phyloP scores from a whole-genome alignment of 176 grass and related monocot genomes.

The Tillandsia fasciculata region DNA sequence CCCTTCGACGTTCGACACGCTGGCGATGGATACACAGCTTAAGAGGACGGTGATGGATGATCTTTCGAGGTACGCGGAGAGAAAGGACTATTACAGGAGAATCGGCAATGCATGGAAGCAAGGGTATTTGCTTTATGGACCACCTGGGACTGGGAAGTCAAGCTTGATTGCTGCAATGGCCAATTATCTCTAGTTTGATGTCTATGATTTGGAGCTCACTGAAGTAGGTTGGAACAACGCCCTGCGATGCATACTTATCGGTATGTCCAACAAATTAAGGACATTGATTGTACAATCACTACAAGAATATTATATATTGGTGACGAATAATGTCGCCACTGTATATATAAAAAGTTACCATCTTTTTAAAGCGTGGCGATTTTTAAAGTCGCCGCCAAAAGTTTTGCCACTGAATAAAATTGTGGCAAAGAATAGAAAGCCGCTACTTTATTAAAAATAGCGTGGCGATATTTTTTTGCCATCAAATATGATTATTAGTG shows the following conservation, averaged over 20 bases:
- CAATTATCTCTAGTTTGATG: slow-evolving; percentile 88
- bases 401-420: too few relatives aligned
- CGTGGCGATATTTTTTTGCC: too few relatives aligned
- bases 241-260: slow-evolving; percentile 49
- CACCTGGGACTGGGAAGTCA: slow-evolving; percentile 82
- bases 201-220: slow-evolving; percentile 86
- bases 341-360: too few relatives aligned
- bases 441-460: too few relatives aligned
- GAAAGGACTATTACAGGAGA: slow-evolving; percentile 78
- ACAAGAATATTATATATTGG: too few relatives aligned
- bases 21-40: slow-evolving; percentile 55
- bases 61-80: slow-evolving; percentile 55
- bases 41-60: slow-evolving; percentile 66
- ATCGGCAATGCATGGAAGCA: slow-evolving; percentile 92
- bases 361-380: too few relatives aligned
- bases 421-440: too few relatives aligned
- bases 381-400: too few relatives aligned
- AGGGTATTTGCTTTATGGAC: slow-evolving; percentile 78
- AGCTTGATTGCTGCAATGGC: slow-evolving; percentile 89
- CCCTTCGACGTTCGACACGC: slow-evolving; percentile 64
- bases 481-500: too few relatives aligned
- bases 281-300: slow-evolving; percentile 62
- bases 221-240: slow-evolving; percentile 58
- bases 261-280: slow-evolving; percentile 75
- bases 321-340: too few relatives aligned